Base-by-base conservation (phyloP, 768 basidiomycete species). In the Phanerochaete carnosa region DNA sequence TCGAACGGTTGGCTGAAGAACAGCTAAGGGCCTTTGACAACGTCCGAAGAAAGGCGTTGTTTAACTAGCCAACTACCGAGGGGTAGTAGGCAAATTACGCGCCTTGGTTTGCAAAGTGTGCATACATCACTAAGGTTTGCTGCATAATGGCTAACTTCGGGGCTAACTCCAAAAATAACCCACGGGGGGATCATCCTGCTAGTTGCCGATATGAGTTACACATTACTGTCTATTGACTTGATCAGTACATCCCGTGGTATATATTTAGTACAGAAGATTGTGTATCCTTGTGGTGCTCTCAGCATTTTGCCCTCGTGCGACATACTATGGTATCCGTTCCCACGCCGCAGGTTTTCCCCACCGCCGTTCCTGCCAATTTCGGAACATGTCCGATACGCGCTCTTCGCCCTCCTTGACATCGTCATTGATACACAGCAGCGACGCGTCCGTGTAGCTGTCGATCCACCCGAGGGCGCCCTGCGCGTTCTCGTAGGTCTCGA, bases 361-460 rank as follows among this genome's bases (percentile, higher is more conserved):
- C 3, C 43, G 30, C 51, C 26, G 49, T 6, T 62, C 62, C 53
- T 62, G 62, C 62, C 62, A 62, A 28, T 30, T 19, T 4, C 19
- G 13, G 46, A 62, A 62, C 7, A 45, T n/a, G 15, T 55, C 62
- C 29, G 57, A 30, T 6, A 62, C 62, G 26, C 53, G 57, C 29
- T 55, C 57, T 25, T 62, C 25, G 29, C 45, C 62, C 29, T 59
- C 62, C 19, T 33, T 28, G 19, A 59, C 62, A 47, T 62, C 62
- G 57, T 62, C 62, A 58, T 59, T 62, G 53, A 59, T 55, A 58
- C 62, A 62, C 13, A 62, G 43, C 57, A 62, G 58, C 62, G 62
- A 54, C 19, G 52, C 62, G 45, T 58, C 57, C 2, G 39, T 49
- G 51, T 62, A 62, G 51, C 56, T 53, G 54, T 58, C 57, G 39